Base-by-base conservation (phyloP, 2,329 filamentous ascomycete genomes). In the Cylindrodendrum hubeiense region DNA sequence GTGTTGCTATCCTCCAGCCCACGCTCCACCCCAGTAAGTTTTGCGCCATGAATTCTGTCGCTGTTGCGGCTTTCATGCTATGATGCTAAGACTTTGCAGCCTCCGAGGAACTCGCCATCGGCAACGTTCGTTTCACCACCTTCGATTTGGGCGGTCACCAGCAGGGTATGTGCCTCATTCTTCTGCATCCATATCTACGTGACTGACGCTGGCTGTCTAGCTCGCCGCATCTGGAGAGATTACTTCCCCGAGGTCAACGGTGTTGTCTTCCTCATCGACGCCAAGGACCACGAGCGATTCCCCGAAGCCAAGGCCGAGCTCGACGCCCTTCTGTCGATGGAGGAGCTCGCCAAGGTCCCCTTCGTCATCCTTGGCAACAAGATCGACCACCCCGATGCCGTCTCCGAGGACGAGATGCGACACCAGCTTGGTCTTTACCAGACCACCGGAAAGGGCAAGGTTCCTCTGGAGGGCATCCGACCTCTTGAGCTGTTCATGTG, bases 401-500 rank as follows among this genome's bases (percentile, higher is more conserved):
- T 98, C 59, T 95, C 92, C 71, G 96, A 99, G 87, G 95, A 98
- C 76, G 94, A 98, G 85, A 88, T 98, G 78, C 90, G 96, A 81
- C 91, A 95, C 79, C 92, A 95, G 80, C 87, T 99, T 64, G 96
- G 96, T 68, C 84, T 99, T 77, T 98, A 97, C 84, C 95, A 98
- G 84, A 97, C 95, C 60, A 97, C 94, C 67, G 95, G 95, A 76
- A 97, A 98, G 89, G 94, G 94, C 82, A 97, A 97, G 87, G 91
- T 97, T 68, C 93, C 92, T 69, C 86, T 96, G 72, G 95, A 97
- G 85, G 94, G 94, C 34, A 97, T 97, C 81, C 88, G 95, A 75
- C 94, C 95, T 24, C 95, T 99, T 77, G 96, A 99, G 87, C 89
- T 98, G 69, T 98, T 98, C 83, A 97, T 99, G 96, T 98, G 95